These are phyloP conservation scores for Cystobasidium pallidum DNA, from an alignment of 1,284 basidiomycete species.

Conservation along the genomic window DNA sequence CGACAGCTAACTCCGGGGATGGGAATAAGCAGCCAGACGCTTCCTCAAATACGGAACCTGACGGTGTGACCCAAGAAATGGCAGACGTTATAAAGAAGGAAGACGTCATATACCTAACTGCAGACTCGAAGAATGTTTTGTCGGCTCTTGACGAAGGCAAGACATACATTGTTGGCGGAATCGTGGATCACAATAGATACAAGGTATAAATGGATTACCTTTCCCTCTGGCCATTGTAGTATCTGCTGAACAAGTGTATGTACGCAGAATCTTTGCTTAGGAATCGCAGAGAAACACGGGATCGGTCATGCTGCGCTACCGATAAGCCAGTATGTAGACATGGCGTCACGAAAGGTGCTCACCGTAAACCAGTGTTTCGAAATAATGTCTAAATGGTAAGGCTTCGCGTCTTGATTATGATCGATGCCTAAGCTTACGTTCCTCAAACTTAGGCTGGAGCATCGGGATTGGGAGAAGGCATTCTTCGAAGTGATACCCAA, in stretches of 20 bases:
- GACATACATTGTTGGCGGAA: conserved; percentile 93
- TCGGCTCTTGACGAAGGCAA: conserved; percentile 76
- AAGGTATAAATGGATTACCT: conserved; percentile 65
- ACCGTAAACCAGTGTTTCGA: conserved; percentile 96
- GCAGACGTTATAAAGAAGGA: conserved; percentile 54
- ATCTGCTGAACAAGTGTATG: neutral
- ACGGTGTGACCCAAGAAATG: neutral
- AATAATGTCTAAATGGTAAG: conserved; percentile 87
- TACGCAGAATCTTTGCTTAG: conserved; percentile 77
- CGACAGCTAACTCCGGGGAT: neutral
- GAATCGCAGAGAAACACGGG: conserved; percentile 75
- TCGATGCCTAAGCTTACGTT: too few species aligned
- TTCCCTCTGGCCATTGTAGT: neutral
- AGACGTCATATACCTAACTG: conserved; percentile 87
- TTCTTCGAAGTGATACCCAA: conserved; percentile 84
- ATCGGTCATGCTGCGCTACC: conserved; percentile 88
- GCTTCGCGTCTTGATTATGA: neutral
- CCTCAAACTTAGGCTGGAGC: conserved; percentile 53
- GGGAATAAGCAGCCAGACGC: neutral
- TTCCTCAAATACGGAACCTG: neutral
- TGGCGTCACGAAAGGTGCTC: conserved; percentile 89
- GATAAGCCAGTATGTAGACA: conserved; percentile 81
- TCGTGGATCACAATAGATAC: conserved; percentile 95
- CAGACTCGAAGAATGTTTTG: conserved; percentile 86
- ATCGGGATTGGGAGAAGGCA: conserved; percentile 73